Percentiles rank a stretch among this genome's conserved stretches.
Conservation (phyloP, 345 rosid species). For the Gossypium mustelinum region DNA sequence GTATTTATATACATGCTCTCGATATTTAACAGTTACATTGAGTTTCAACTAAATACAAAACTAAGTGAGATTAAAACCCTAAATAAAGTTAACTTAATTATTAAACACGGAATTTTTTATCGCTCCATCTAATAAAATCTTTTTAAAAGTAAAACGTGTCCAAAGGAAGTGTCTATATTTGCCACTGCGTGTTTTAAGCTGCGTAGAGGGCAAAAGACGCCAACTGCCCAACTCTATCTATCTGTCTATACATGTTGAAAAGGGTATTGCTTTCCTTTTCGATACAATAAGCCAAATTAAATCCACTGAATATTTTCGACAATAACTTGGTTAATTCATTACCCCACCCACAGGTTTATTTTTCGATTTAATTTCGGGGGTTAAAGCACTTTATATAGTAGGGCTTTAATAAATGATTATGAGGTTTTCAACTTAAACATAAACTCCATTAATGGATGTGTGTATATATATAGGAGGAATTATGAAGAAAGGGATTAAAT, state of each 20-base stretch:
- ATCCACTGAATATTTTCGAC: slow-evolving; percentile 16
- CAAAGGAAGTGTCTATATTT: slow-evolving; percentile 24
- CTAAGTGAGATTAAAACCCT: no score
- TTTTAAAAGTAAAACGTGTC: slow-evolving; percentile 39
- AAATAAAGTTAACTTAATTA: no score
- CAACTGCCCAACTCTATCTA: slow-evolving; percentile 26
- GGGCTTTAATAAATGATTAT: slow-evolving; percentile 8
- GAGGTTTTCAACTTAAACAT: neutral
- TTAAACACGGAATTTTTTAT: no score
- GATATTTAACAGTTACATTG: no score
- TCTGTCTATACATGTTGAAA: slow-evolving; percentile 24
- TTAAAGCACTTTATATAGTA: slow-evolving; percentile 14
- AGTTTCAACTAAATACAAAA: no score
- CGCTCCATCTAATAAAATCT: no score
- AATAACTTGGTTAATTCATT: slow-evolving; percentile 22
- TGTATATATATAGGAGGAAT: neutral
- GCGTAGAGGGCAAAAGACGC: slow-evolving; percentile 62
- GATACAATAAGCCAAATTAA: slow-evolving; percentile 24
- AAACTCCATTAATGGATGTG: neutral
- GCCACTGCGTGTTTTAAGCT: slow-evolving; percentile 51
- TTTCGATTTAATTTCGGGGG: neutral
- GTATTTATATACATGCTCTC: neutral
- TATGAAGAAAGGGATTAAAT: neutral
- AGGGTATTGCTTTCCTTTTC: slow-evolving; percentile 22
- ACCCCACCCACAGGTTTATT: slow-evolving; percentile 21